phyloP scores from a whole-genome alignment of 2,329 filamentous ascomycete genomes.

The Elsinoe australis region DNA sequence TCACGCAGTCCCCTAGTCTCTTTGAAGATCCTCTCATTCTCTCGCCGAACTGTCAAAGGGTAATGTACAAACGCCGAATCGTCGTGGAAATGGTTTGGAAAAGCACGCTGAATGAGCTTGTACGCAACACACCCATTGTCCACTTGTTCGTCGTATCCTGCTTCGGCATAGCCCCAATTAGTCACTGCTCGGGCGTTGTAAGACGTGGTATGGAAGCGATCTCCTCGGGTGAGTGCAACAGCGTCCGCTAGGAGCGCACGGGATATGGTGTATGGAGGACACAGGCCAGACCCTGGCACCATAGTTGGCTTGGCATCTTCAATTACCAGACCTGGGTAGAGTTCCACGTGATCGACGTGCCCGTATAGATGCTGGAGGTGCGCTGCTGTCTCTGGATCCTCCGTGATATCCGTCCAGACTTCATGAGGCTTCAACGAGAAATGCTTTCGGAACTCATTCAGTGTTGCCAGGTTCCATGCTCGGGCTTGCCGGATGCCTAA shows the following conservation, averaged over 20 bases:
- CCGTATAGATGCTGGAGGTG: slow-evolving; percentile 53
- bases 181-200: slow-evolving; percentile 33
- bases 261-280: slow-evolving; percentile 47
- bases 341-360: slow-evolving; percentile 58
- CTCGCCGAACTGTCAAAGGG: slow-evolving; percentile 40
- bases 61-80: slow-evolving; percentile 46
- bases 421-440: slow-evolving; percentile 52
- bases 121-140: slow-evolving; percentile 46
- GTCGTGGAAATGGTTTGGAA: slow-evolving; percentile 43
- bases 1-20: too few relatives aligned
- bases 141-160: slow-evolving; percentile 37
- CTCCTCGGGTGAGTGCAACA: slow-evolving; percentile 51
- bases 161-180: slow-evolving; percentile 43
- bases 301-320: slow-evolving; percentile 49
- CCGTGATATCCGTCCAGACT: slow-evolving; percentile 53
- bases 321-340: slow-evolving; percentile 61
- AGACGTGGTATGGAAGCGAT: slow-evolving; percentile 50
- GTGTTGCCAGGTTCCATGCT: slow-evolving; percentile 52
- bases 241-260: slow-evolving; percentile 54
- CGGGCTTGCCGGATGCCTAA: slow-evolving; percentile 56
- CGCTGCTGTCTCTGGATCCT: slow-evolving; percentile 48
- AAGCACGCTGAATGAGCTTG: slow-evolving; percentile 44
- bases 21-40: slow-evolving; percentile 35
- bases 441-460: slow-evolving; percentile 59
- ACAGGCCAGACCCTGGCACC: slow-evolving; percentile 47